Base-by-base conservation (phyloP, 2,329 filamentous ascomycete species). In the Trichoderma sp. region DNA sequence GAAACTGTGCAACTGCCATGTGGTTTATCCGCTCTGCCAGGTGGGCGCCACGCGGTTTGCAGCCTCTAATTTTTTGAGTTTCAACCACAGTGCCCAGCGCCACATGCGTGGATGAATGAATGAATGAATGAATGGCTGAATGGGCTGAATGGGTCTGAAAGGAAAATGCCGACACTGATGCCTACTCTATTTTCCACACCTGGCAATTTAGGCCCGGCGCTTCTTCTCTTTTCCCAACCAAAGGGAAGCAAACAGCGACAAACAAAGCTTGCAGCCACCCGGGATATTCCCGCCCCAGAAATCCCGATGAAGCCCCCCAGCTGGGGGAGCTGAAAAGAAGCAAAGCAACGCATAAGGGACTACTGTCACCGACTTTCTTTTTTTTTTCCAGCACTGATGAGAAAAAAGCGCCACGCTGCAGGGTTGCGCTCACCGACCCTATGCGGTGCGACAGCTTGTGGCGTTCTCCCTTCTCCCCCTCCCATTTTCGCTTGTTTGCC, bases 371-470 rank as follows among this genome's bases (percentile, higher is more conserved):
- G 49, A 19, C 19, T n/a, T 43, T 19, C 16, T 19, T 19, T 6
- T 5, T 16, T 2, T 40, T 43, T 43, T n/a, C n/a, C 40, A 43
- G 40, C 40, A 19, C n/a, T n/a, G 7, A 16, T 21, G 31, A 52
- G 33, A 43, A 35, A 40, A 35, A 11, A 43, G 16, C 13, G 21
- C 16, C 27, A 43, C 19, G 7, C 16, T 13, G 27, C 33, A 61
- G 19, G 27, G 58, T 29, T 13, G 21, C 29, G 55, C 63, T 67
- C 63, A 67, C 63, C 63, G 63, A 67, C 55, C 55, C 40, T n/a
- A 57, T 67, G 63, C 63, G 31, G 55, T 67, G 63, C 63, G 63
- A 56, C 63, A 37, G 27, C 29, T 55, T 55, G 63, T 67, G 63
- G 63, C 63, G 63, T 29, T 8, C n/a, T 37, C 24, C 33, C 33